Base-by-base conservation (phyloP, 2,329 filamentous ascomycete genomes). In the Macroventuria anomochaeta region DNA sequence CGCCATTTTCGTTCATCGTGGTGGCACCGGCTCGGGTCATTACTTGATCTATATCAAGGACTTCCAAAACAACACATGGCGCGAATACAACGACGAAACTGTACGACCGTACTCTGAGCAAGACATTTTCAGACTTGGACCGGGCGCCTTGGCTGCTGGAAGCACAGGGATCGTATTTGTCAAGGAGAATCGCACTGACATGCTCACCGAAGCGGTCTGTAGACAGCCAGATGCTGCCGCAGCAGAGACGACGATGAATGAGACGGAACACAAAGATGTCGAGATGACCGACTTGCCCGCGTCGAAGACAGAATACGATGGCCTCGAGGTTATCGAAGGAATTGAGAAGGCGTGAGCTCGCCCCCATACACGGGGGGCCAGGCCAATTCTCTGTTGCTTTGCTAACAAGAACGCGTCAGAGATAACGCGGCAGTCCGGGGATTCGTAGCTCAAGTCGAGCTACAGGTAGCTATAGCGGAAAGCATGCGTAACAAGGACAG, bases 21-120 rank as follows among this genome's bases (percentile, higher is more conserved):
- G 90, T 26, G 80, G 81, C 7, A 67, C 73, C 2, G 67, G 68
- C 12, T 82, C 83, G 25, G 95, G 95, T 0, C 95, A 99, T 74
- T 99, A 97, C 77, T 97, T 91, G 88, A 91, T 97, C 37, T 97
- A 93, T 83, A 96, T 99, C 59, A 90, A 87, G 68, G 95, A 97
- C 76, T 96, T 96, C 73, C 84, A 88, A 60, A 84, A 85, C 39
- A 78, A 86, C 29, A 80, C 93, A 17, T 99, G 95, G 93, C 88
- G 92, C 52, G 91, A 90, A 68, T 99, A 97, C 80, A 99, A 99
- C 71, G 95, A 99, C 68, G 88, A 88, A 47, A 83, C 82, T 13
- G 92, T 99, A 20, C 87, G 85, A 2, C 85, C 90, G 59, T 83
- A 86, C 21, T 78, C 80, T 12, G 83, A 90, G 7, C 61, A 72